These are phyloP conservation scores for Aspergillus brasiliensis DNA, from an alignment of 2,329 filamentous ascomycete species.

Conservation along the genomic window DNA sequence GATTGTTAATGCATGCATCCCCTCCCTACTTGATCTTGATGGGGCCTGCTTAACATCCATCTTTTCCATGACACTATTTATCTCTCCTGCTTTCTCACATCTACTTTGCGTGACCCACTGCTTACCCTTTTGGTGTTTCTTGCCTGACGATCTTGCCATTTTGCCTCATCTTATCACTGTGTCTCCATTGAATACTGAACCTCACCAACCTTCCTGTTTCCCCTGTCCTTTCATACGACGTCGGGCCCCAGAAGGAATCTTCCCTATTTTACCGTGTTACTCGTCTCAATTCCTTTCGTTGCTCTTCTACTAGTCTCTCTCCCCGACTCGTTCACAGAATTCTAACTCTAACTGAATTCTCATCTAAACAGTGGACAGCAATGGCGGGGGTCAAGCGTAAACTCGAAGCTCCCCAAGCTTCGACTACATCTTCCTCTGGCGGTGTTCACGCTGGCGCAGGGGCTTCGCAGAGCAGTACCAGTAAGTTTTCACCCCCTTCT, in stretches of 20 bases:
- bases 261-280: background rate
- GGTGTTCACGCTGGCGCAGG: slow-evolving; percentile 20
- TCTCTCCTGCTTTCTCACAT: background rate
- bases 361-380: slow-evolving; percentile 24
- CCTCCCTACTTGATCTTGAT: background rate
- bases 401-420: slow-evolving; percentile 28
- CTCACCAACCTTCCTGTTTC: too few relatives aligned
- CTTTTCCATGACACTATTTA: too few relatives aligned
- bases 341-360: slow-evolving; percentile 1
- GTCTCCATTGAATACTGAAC: too few relatives aligned
- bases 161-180: too few relatives aligned
- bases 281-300: background rate
- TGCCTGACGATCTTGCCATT: too few relatives aligned
- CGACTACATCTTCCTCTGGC: slow-evolving; percentile 17
- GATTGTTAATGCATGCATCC: background rate
- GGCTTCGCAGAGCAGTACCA: slow-evolving; percentile 23
- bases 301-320: background rate
- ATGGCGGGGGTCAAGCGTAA: slow-evolving; percentile 44
- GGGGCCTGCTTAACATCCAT: background rate
- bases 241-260: background rate
- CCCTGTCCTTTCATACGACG: too few relatives aligned
- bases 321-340: background rate
- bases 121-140: too few relatives aligned
- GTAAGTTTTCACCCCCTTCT: slow-evolving; percentile 21
- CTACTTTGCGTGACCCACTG: background rate